These are phyloP conservation scores for Planoprotostelium fungivorum DNA, from an alignment of 78 protist genomes.

Conservation along the genomic window DNA sequence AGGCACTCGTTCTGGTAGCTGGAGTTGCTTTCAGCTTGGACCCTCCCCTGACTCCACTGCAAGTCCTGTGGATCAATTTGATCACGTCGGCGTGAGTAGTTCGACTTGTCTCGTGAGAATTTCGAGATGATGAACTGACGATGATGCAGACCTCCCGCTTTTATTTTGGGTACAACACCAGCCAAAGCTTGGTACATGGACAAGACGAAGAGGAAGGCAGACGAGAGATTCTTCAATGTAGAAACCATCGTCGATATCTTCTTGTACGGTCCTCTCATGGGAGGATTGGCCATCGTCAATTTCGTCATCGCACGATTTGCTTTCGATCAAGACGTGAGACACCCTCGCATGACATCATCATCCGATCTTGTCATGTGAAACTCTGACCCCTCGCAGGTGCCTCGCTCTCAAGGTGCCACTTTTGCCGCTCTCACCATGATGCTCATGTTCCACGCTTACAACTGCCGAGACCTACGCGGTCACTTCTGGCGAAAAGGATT, in stretches of 20 bases:
- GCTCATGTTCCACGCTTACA: neutral
- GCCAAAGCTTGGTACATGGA: neutral
- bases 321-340: neutral
- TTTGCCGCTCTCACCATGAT: neutral
- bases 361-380: too few relatives aligned
- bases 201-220: neutral
- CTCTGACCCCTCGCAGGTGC: neutral
- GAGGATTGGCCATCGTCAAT: neutral
- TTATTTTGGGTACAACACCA: neutral
- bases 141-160: neutral
- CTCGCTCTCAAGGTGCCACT: neutral
- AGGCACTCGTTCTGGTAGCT: conserved; percentile 62
- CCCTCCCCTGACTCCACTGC: conserved; percentile 72
- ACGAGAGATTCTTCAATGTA: neutral
- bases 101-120: neutral
- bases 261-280: neutral
- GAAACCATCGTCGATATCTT: neutral
- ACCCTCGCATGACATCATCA: too few relatives aligned
- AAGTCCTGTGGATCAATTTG: conserved; percentile 83
- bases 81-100: neutral
- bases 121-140: too few relatives aligned
- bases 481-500: neutral
- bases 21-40: conserved; percentile 74
- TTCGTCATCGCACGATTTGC: neutral
- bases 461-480: neutral